phyloP scores from a whole-genome alignment of 2,329 filamentous ascomycete genomes.

The Pseudogymnoascus sp. region DNA sequence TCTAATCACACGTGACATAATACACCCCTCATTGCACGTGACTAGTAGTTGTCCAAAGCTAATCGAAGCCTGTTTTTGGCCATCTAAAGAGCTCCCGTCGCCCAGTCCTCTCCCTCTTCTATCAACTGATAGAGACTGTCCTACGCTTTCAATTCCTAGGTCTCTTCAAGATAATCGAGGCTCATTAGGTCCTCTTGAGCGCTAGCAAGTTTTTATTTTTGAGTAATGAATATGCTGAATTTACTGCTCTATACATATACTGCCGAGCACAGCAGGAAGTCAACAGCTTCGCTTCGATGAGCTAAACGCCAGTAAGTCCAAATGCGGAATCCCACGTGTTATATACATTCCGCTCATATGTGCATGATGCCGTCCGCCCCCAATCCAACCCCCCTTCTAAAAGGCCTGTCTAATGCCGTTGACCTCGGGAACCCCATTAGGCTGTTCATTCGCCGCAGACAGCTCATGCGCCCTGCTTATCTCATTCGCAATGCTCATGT shows the following conservation, averaged over 20 bases:
- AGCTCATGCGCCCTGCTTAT: not conserved
- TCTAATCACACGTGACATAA: not conserved
- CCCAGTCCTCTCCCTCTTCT: no score
- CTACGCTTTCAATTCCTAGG: no score
- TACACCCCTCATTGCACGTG: not conserved
- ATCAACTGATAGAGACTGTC: no score
- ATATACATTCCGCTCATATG: slow-evolving; percentile 5
- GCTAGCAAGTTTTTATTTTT: not conserved
- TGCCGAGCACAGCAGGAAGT: not conserved
- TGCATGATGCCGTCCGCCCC: not conserved
- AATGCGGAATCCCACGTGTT: slow-evolving; percentile 7
- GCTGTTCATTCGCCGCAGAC: not conserved
- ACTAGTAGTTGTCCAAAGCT: not conserved
- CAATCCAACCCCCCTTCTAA: not conserved
- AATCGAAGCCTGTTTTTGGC: no score
- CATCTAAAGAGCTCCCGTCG: no score
- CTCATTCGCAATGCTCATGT: not conserved
- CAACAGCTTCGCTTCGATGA: not conserved
- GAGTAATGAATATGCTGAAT: not conserved
- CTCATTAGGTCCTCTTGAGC: no score
- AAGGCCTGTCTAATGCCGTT: not conserved
- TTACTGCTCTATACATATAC: not conserved
- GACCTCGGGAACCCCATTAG: not conserved
- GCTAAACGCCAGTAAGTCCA: not conserved
- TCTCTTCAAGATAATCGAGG: no score